Percentiles rank a stretch among this genome's conserved stretches.
Conservation (phyloP, 2,329 filamentous ascomycete species). For the Podosphaera xanthii region DNA sequence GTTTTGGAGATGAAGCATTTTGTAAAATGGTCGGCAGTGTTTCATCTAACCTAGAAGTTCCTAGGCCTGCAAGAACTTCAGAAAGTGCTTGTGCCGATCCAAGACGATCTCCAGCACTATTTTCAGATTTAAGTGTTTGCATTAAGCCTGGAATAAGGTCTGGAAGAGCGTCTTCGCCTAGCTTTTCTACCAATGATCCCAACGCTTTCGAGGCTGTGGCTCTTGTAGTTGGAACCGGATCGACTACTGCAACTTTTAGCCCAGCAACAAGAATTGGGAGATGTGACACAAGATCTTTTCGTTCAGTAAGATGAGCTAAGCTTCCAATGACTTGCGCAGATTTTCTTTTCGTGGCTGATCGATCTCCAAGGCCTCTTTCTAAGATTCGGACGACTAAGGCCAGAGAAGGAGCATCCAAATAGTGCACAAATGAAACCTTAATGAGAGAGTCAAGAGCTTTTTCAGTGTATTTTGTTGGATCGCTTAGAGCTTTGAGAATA, state of each 20-base stretch:
- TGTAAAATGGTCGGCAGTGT: conserved; percentile 89
- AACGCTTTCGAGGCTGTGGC: conserved; percentile 90
- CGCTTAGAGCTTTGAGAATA: conserved; percentile 84
- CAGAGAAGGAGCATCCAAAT: conserved; percentile 88
- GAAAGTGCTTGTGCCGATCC: conserved; percentile 91
- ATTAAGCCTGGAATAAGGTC: conserved; percentile 95
- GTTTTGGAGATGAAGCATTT: conserved; percentile 77
- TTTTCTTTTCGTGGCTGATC: conserved; percentile 89
- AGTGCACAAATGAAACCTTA: conserved; percentile 96
- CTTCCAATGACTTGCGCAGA: conserved; percentile 95
- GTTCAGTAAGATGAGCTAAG: conserved; percentile 85
- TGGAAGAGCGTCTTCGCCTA: conserved; percentile 87
- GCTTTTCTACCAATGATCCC: conserved; percentile 90
- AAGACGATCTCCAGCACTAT: conserved; percentile 82
- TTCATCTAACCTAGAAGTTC: conserved; percentile 80
- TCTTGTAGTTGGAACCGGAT: conserved; percentile 87
- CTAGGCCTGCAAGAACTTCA: conserved; percentile 85
- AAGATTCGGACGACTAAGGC: conserved; percentile 88
- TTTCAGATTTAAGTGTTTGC: conserved; percentile 92
- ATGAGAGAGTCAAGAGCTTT: conserved; percentile 83
- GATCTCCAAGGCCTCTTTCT: conserved; percentile 72
- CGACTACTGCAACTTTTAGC: conserved; percentile 69
- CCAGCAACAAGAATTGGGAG: conserved; percentile 81
- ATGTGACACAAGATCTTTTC: conserved; percentile 79
- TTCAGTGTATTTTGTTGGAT: conserved; percentile 92